Evolutionary conservation across 2,329 filamentous ascomycete species (phyloP), one percentile per base, ranked within the genome.

Genomic region (Calonectria crousiana): DNA sequence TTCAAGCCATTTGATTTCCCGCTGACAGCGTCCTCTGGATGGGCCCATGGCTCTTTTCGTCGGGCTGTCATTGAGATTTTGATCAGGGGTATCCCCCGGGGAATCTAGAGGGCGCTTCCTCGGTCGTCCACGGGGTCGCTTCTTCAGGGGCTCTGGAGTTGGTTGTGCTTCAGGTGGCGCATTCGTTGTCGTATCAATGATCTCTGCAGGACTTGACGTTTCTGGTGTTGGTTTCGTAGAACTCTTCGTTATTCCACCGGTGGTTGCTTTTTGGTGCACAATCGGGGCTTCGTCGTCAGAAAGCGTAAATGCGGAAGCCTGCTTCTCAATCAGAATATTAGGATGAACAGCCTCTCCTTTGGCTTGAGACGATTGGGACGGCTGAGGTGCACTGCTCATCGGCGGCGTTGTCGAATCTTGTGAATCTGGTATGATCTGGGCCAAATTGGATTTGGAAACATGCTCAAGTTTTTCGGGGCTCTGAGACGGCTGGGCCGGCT

Each of bases 281-380:
- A 84, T 69, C 0, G 84, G 84, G 18, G 81, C 79, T 69, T 85
- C 84, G 23, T 85, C 84, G 62, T 85, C 84, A 6, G 84, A 85
- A 9, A 85, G 79, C 6, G 77, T 76, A 66, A 78, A 80, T 2
- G 77, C 71, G n/a, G 34, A 78, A 66, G 23, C 72, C 60, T 3
- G 41, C 26, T 51, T 70, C 44, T 14, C 44, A 41, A 13, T 23
- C 0, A 51, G 30, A 36, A 20, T 10, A 13, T 41, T 32, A 18
- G 34, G 23, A 4, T 44, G 52, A 5, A 14, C 20, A 3, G 47
- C 6, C 3, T 49, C 38, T 9, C 62, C 53, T 16, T 65, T 72
- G 9, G 58, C 5, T 52, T 73, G 66, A 23, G 74, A 73, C 41
- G 62, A 23, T 30, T 30, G 34, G 23, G 72, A 70, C 44, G 56